A percentile compares a stretch with the other conserved stretches of the same genome.
These are phyloP conservation scores for Cercospora berteroae DNA, from an alignment of 2,329 filamentous ascomycete genomes.

Conservation along the genomic window DNA sequence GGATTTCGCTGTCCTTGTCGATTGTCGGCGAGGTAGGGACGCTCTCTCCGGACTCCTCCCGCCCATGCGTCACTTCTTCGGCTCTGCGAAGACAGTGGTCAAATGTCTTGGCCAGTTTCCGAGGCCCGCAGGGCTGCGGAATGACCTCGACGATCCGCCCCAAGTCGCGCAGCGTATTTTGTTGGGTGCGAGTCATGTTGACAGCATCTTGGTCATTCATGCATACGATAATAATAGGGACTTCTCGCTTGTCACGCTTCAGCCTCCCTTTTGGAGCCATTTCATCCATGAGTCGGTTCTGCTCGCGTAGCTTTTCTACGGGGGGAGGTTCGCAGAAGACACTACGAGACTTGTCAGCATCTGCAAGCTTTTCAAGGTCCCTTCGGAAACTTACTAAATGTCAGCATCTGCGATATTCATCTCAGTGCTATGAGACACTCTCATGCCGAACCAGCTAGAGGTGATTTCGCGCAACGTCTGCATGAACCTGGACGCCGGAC, in stretches of 20 bases:
- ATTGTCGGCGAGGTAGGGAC: neutral
- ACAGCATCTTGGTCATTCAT: conserved; percentile 37
- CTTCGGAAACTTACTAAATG: conserved; percentile 13
- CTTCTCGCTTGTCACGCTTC: conserved; percentile 8
- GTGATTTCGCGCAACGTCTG: conserved; percentile 26
- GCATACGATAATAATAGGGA: conserved; percentile 39
- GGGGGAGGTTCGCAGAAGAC: conserved; percentile 29
- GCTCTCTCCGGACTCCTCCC: neutral
- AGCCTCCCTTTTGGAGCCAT: neutral
- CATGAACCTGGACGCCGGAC: conserved; percentile 22
- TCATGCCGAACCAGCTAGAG: conserved; percentile 29
- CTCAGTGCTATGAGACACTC: conserved; percentile 14
- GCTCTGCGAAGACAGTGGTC: conserved; percentile 33
- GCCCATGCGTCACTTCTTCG: conserved; percentile 15
- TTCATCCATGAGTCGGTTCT: conserved; percentile 3
- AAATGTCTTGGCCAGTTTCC: conserved; percentile 42
- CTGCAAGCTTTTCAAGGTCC: neutral
- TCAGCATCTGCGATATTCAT: conserved; percentile 26
- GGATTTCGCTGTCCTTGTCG: neutral
- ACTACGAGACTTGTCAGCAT: neutral
- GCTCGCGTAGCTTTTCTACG: conserved; percentile 22
- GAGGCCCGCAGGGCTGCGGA: conserved; percentile 41
- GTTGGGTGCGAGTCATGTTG: conserved; percentile 24
- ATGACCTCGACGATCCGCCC: conserved; percentile 37
- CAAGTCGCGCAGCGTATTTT: conserved; percentile 20